phyloP scores from a whole-genome alignment of 768 basidiomycete genomes.

The Gloeostereum incarnatum region DNA sequence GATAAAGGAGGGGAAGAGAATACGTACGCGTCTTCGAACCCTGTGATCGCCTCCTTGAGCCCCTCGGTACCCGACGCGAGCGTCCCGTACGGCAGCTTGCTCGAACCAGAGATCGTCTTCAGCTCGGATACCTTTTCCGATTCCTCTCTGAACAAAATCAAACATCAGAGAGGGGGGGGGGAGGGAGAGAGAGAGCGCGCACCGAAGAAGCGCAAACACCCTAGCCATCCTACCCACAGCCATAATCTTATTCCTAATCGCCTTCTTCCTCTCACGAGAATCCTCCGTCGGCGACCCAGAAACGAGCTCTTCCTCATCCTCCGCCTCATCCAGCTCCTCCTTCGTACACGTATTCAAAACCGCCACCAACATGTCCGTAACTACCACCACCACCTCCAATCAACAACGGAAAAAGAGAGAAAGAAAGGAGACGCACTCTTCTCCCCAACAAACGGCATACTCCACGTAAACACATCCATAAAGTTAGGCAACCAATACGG shows the following conservation, averaged over 20 bases:
- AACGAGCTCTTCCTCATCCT: slow-evolving; percentile 37
- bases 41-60: slow-evolving; percentile 88
- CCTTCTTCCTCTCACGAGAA: slow-evolving; percentile 65
- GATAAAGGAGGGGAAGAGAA: background rate
- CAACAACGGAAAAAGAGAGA: background rate
- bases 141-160: slow-evolving; percentile 62
- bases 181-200: slow-evolving; percentile 16
- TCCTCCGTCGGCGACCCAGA: slow-evolving; percentile 37
- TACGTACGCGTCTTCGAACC: slow-evolving; percentile 93
- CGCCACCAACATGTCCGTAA: slow-evolving; percentile 97
- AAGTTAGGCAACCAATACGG: slow-evolving; percentile 99
- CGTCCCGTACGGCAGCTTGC: slow-evolving; percentile 72
- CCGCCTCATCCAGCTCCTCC: slow-evolving; percentile 89
- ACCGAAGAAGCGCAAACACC: slow-evolving; percentile 94
- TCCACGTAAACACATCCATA: slow-evolving; percentile 99
- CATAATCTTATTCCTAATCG: slow-evolving; percentile 98
- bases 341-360: slow-evolving; percentile 94
- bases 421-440: slow-evolving; percentile 63
- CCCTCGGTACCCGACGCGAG: slow-evolving; percentile 87
- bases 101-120: slow-evolving; percentile 79
- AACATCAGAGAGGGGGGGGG: background rate
- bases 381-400: slow-evolving; percentile 31
- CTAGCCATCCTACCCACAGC: slow-evolving; percentile 95
- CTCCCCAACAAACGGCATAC: slow-evolving; percentile 94
- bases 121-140: slow-evolving; percentile 96